A percentile compares a stretch with the other conserved stretches of the same genome.
Conservation (phyloP, 2,329 filamentous ascomycete species). For the Aureobasidium sp. region DNA sequence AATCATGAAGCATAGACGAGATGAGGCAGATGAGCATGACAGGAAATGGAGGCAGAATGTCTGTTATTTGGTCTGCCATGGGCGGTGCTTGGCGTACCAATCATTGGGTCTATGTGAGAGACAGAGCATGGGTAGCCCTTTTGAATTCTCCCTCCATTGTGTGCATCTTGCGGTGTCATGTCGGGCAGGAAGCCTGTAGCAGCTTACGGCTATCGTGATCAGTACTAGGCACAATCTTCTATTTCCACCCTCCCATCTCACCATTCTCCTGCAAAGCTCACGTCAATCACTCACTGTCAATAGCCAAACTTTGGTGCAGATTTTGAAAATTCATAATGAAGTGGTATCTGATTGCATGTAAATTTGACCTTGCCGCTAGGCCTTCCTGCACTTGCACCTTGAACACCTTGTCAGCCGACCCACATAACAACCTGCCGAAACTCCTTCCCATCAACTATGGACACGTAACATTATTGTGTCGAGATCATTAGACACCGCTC, state of each 20-base stretch:
- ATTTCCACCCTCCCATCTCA: too few species aligned
- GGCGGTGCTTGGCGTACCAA: background rate
- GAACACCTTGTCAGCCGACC: background rate
- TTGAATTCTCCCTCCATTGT: background rate
- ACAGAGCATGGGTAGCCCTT: background rate
- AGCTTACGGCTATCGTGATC: too few species aligned
- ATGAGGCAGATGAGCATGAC: background rate
- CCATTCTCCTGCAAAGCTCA: background rate
- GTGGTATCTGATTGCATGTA: slow-evolving; percentile 2
- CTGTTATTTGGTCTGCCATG: background rate
- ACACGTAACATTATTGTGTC: background rate
- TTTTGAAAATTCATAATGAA: background rate
- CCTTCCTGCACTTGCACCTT: background rate
- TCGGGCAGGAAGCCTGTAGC: too few species aligned
- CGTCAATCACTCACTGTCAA: background rate
- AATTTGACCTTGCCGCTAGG: background rate
- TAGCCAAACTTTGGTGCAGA: background rate
- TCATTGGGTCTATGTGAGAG: background rate
- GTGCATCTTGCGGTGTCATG: too few species aligned
- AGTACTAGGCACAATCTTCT: too few species aligned
- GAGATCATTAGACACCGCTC: slow-evolving; percentile 2
- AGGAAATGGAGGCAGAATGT: background rate
- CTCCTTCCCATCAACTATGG: background rate
- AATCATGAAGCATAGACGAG: background rate
- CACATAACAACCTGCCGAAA: background rate